Conservation (phyloP, 2,329 filamentous ascomycete species). For the Penicillium sclerotigenum region DNA sequence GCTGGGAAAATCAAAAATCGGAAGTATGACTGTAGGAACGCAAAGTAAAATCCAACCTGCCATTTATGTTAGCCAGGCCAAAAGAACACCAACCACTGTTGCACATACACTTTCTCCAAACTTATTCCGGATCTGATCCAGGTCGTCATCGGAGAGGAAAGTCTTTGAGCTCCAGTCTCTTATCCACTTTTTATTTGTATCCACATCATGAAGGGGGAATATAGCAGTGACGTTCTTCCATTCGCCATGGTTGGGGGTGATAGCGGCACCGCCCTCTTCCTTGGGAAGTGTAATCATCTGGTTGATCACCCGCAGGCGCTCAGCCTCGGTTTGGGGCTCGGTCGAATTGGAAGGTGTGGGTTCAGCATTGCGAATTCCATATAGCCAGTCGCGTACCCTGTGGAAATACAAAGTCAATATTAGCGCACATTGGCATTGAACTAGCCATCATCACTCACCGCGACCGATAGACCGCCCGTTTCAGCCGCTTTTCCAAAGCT, state of each 20-base stretch:
- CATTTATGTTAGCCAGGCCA: background rate
- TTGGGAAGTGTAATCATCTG: slow-evolving; percentile 73
- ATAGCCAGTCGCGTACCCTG: slow-evolving; percentile 91
- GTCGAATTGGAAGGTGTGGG: slow-evolving; percentile 69
- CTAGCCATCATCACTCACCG: slow-evolving; percentile 48
- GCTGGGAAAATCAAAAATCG: slow-evolving; percentile 79
- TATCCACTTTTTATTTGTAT: slow-evolving; percentile 75
- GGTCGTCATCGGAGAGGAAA: slow-evolving; percentile 56
- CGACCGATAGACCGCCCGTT: slow-evolving; percentile 78
- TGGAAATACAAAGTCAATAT: background rate
- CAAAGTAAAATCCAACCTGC: slow-evolving; percentile 89
- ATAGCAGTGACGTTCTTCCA: slow-evolving; percentile 73
- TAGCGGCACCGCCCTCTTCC: slow-evolving; percentile 74
- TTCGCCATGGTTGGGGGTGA: slow-evolving; percentile 65
- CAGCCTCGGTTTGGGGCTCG: slow-evolving; percentile 82
- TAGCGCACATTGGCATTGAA: background rate
- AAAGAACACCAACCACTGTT: background rate
- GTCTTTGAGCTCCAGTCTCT: slow-evolving; percentile 64
- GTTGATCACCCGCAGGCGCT: slow-evolving; percentile 82
- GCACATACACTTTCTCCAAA: slow-evolving; percentile 62
- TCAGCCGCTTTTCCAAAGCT: slow-evolving; percentile 72
- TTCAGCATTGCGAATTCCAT: slow-evolving; percentile 76
- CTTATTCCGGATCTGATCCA: slow-evolving; percentile 71
- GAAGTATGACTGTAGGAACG: slow-evolving; percentile 93
- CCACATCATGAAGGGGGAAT: slow-evolving; percentile 76